Evolutionary conservation across 2,329 filamentous ascomycete genomes (phyloP).

Genomic region (Cytospora schulzeri): DNA sequence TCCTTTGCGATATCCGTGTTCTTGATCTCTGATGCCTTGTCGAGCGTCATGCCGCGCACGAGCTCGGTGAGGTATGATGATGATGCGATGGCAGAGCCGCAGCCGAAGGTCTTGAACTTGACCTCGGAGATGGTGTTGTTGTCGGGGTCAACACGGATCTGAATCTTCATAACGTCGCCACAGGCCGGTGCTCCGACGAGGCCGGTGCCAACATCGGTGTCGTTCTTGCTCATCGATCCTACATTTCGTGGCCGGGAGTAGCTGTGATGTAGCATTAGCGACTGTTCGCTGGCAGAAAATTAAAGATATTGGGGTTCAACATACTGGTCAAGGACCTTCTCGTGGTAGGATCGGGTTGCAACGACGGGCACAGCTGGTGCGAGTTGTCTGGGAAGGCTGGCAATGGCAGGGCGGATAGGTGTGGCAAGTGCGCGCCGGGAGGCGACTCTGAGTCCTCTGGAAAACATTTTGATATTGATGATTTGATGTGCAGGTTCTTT

Average conservation of each 20-base stretch:
- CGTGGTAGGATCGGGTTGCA: constrained; percentile 52
- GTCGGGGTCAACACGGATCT: constrained; percentile 87
- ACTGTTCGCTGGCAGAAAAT: neutral
- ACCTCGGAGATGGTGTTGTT: constrained; percentile 90
- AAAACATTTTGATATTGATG: constrained; percentile 44
- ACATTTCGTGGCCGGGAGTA: constrained; percentile 58
- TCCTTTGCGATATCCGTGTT: constrained; percentile 99
- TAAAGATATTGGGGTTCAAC: constrained; percentile 41
- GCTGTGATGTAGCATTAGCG: constrained; percentile 39
- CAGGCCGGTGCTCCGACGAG: constrained; percentile 90
- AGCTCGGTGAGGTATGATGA: constrained; percentile 94
- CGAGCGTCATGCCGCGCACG: constrained; percentile 92
- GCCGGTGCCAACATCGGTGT: constrained; percentile 83
- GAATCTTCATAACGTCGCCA: constrained; percentile 91
- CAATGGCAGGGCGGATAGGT: constrained; percentile 42
- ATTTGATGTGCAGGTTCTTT: neutral
- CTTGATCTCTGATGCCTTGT: constrained; percentile 88
- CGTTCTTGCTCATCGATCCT: constrained; percentile 68
- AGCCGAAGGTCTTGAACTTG: constrained; percentile 98
- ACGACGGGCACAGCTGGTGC: constrained; percentile 44
- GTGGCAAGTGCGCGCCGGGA: constrained; percentile 47
- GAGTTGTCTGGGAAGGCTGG: constrained; percentile 44
- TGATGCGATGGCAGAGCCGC: constrained; percentile 90
- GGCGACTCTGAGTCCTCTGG: constrained; percentile 47
- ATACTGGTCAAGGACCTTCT: constrained; percentile 78